Conservation (phyloP, 2,329 filamentous ascomycete genomes). For the Fusarium liriodendri region DNA sequence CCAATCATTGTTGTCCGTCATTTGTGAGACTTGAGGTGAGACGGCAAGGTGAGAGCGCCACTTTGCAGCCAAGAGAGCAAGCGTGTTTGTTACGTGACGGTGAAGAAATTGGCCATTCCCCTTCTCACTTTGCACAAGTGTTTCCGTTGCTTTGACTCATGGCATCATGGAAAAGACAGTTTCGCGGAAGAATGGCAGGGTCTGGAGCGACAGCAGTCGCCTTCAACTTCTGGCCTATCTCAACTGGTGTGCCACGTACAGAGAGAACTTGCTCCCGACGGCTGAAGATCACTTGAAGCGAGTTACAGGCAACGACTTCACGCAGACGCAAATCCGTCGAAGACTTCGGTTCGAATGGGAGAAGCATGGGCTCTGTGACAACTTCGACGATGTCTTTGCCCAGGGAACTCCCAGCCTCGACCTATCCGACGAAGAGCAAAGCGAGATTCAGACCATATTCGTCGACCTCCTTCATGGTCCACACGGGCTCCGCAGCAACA, state of each 20-base stretch:
- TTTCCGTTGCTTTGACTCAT: background rate
- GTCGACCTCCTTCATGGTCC: background rate
- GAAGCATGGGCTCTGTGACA: rapidly evolving
- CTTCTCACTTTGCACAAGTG: too few relatives aligned
- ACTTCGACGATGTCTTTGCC: background rate
- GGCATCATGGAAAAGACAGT: background rate
- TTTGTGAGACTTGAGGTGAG: background rate
- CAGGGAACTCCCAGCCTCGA: background rate
- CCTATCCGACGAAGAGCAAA: background rate
- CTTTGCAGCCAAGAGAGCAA: background rate
- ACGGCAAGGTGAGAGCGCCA: background rate
- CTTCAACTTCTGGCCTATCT: slow-evolving; percentile 2
- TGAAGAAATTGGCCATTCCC: background rate
- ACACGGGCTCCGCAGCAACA: background rate
- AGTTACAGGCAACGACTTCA: background rate
- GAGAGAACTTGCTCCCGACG: background rate
- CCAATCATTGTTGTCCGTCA: background rate
- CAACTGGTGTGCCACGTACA: background rate
- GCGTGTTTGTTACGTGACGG: background rate
- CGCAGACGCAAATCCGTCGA: background rate
- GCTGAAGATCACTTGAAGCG: background rate
- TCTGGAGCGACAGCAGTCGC: background rate
- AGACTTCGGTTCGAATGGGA: background rate
- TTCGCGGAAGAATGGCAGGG: background rate
- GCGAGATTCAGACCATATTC: background rate